These are phyloP conservation scores for Mycena galopus DNA, from an alignment of 768 basidiomycete genomes.

Conservation along the genomic window DNA sequence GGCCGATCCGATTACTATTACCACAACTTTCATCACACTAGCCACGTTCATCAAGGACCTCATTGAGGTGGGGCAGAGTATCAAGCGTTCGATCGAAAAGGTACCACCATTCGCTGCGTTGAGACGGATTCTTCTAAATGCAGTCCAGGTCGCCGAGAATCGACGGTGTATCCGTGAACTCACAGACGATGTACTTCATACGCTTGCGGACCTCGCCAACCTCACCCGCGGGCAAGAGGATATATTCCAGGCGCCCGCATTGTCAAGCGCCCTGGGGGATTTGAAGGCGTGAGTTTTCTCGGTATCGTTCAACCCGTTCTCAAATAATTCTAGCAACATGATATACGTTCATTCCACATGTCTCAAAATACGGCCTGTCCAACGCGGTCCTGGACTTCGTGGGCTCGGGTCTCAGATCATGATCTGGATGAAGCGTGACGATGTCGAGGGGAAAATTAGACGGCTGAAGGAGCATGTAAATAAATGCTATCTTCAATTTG, in stretches of 20 bases:
- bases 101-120: neutral
- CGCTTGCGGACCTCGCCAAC: slow-evolving; percentile 1
- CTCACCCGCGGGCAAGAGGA: slow-evolving; percentile 3
- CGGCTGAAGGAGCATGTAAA: slow-evolving; percentile 25
- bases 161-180: neutral
- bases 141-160: slow-evolving; percentile 12
- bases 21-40: slow-evolving; percentile 18
- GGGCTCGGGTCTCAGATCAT: neutral
- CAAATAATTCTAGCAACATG: slow-evolving; percentile 4
- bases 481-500: slow-evolving; percentile 21
- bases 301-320: too few relatives aligned
- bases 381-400: neutral
- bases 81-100: slow-evolving; percentile 20
- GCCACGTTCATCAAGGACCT: slow-evolving; percentile 19
- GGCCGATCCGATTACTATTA: slow-evolving; percentile 20
- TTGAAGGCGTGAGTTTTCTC: slow-evolving; percentile 12
- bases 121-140: neutral
- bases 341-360: slow-evolving; percentile 5
- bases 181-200: slow-evolving; percentile 7
- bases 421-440: slow-evolving; percentile 29
- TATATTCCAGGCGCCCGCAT: slow-evolving; percentile 2
- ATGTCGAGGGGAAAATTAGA: slow-evolving; percentile 16
- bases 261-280: slow-evolving; percentile 13
- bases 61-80: slow-evolving; percentile 14
- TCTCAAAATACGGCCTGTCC: neutral